Conservation (phyloP, 768 basidiomycete genomes). For the Boletellus emodensis region DNA sequence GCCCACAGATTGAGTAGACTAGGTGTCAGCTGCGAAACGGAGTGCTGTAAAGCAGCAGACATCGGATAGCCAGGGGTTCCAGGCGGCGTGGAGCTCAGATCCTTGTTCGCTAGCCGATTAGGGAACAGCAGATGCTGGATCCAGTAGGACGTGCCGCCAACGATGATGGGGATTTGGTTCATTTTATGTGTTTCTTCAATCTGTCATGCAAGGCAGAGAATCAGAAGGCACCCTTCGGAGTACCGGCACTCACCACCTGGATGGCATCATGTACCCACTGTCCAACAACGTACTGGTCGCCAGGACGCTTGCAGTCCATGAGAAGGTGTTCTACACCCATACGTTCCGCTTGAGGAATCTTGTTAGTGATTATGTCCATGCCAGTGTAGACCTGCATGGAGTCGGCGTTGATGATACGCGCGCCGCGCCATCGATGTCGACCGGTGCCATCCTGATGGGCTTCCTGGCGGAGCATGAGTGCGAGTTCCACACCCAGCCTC, state of each 20-base stretch:
- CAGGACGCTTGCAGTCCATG: conserved; percentile 83
- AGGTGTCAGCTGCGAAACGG: conserved; percentile 43
- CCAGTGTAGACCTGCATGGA: conserved; percentile 96
- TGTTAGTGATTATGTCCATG: conserved; percentile 92
- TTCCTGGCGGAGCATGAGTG: conserved; percentile 48
- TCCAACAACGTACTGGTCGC: conserved; percentile 81
- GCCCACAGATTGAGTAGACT: conserved; percentile 49
- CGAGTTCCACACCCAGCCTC: conserved; percentile 84
- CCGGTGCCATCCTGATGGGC: conserved; percentile 7
- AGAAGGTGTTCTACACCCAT: conserved; percentile 83
- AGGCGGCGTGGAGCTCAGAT: conserved; percentile 9
- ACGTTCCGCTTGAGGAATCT: conserved; percentile 72
- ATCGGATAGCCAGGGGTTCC: conserved; percentile 3
- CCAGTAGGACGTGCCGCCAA: conserved; percentile 97
- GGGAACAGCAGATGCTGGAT: conserved; percentile 95
- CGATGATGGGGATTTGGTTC: conserved; percentile 76
- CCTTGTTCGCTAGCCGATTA: conserved; percentile 49
- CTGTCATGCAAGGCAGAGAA: conserved; percentile 35
- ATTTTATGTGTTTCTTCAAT: conserved; percentile 68
- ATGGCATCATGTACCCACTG: conserved; percentile 87
- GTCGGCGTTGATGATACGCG: conserved; percentile 90
- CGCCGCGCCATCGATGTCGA: conserved; percentile 49
- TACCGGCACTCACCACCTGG: conserved; percentile 51
- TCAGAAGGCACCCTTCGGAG: not conserved
- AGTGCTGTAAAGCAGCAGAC: conserved; percentile 39